phyloP scores from a whole-genome alignment of 108 stramenopile genomes.

The Cyclotella cryptica region DNA sequence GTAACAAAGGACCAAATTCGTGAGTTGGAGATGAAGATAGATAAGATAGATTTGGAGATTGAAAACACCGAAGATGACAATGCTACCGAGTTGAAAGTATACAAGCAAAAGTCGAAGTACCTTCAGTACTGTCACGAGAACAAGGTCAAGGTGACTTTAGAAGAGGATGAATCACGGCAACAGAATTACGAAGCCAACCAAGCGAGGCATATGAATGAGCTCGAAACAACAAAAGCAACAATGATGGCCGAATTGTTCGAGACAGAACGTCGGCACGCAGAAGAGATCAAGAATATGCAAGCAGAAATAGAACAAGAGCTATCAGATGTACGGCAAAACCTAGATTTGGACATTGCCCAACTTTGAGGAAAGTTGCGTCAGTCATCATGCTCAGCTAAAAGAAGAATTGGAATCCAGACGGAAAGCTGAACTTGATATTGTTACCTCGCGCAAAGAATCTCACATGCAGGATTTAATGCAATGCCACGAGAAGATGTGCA shows the following conservation, averaged over 20 bases:
- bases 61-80: conserved; percentile 52
- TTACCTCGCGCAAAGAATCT: conserved; percentile 33
- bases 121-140: conserved; percentile 50
- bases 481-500: conserved; percentile 24
- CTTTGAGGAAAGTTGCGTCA: conserved; percentile 34
- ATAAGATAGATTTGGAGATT: conserved; percentile 45
- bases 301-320: conserved; percentile 20
- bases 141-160: conserved; percentile 22
- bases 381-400: conserved; percentile 29
- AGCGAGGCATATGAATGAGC: conserved; percentile 9
- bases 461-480: conserved; percentile 40
- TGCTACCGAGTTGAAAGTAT: conserved; percentile 35
- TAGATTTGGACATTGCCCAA: conserved; percentile 24
- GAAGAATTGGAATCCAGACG: conserved; percentile 28
- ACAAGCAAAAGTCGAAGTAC: conserved; percentile 49
- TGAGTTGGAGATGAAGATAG: conserved; percentile 46
- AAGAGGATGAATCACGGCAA: conserved; percentile 8
- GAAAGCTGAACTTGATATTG: conserved; percentile 27
- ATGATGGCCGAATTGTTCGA: conserved; percentile 12
- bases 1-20: conserved; percentile 42
- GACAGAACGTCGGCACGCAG: conserved; percentile 17
- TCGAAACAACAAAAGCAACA: conserved; percentile 19
- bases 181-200: conserved; percentile 11
- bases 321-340: conserved; percentile 11
- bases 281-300: conserved; percentile 25